phyloP scores from a whole-genome alignment of 192 early-diverging fungal species.

The Phlyctochytrium planicorne region DNA sequence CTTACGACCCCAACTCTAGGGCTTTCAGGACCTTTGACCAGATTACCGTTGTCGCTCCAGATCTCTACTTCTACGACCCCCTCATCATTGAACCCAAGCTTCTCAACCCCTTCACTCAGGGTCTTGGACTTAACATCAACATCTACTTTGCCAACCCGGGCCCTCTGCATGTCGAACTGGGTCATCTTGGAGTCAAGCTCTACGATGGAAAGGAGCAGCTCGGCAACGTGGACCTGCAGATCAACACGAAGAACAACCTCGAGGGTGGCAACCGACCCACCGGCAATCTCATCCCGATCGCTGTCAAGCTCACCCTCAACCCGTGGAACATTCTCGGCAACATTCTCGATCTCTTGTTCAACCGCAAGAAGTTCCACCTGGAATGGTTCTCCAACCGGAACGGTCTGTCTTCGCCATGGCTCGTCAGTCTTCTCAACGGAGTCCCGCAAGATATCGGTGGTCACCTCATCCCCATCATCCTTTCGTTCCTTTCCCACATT shows the following conservation, averaged over 20 bases:
- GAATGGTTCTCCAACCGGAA: conserved; percentile 1
- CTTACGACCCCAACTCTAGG: neutral
- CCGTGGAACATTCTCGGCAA: neutral
- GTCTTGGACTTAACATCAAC: conserved; percentile 14
- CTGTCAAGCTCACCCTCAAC: neutral
- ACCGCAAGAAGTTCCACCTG: neutral
- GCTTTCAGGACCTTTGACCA: conserved; percentile 18
- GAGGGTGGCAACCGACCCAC: conserved; percentile 12
- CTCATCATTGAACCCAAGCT: conserved; percentile 15
- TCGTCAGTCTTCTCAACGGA: neutral
- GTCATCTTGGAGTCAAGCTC: conserved; percentile 14
- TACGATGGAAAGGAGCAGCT: conserved; percentile 6
- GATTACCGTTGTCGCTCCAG: neutral
- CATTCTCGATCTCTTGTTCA: neutral
- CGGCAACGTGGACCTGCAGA: conserved; percentile 1
- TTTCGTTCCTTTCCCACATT: neutral
- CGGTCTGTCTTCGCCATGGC: conserved; percentile 2
- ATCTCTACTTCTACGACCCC: conserved; percentile 22
- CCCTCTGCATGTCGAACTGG: conserved; percentile 16
- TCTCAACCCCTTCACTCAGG: conserved; percentile 22
- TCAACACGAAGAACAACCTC: conserved; percentile 19
- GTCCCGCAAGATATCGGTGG: neutral
- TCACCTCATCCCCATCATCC: conserved; percentile 1
- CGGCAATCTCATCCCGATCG: conserved; percentile 8
- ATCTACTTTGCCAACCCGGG: conserved; percentile 18